phyloP scores from a whole-genome alignment of 345 rosid species.

The Chamaenerion angustifolium region DNA sequence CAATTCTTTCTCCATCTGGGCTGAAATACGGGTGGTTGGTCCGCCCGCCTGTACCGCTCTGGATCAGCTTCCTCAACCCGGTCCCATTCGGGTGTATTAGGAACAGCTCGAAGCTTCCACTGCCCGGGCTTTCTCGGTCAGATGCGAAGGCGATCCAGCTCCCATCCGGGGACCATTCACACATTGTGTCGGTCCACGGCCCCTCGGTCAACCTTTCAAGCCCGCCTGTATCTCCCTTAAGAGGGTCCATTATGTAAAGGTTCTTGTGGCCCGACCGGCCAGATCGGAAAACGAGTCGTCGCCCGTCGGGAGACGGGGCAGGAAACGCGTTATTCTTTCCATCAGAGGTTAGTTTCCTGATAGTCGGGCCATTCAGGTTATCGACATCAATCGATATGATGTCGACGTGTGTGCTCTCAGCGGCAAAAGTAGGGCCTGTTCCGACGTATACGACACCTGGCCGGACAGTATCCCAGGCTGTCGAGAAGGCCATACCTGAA shows the following conservation, averaged over 20 bases:
- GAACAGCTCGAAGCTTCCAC: conserved; percentile 60
- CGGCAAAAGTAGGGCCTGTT: conserved; percentile 62
- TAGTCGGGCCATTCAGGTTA: conserved; percentile 10
- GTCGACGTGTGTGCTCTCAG: conserved; percentile 55
- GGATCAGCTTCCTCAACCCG: conserved; percentile 48
- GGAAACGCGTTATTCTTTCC: conserved; percentile 87
- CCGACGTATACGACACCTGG: conserved; percentile 51
- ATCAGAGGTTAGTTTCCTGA: conserved; percentile 43
- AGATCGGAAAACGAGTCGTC: conserved; percentile 63
- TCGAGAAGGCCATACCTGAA: conserved; percentile 42
- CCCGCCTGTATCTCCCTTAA: conserved; percentile 42
- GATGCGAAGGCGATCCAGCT: conserved; percentile 75
- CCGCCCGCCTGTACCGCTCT: conserved; percentile 61
- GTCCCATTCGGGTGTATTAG: conserved; percentile 74
- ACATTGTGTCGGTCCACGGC: conserved; percentile 78
- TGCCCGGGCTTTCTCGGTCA: conserved; percentile 55
- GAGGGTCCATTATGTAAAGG: conserved; percentile 66
- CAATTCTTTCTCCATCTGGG: conserved; percentile 60
- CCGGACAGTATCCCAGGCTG: conserved; percentile 66
- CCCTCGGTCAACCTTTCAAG: conserved; percentile 52
- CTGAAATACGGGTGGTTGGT: conserved; percentile 67
- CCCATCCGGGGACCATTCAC: conserved; percentile 70
- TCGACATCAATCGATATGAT: conserved; percentile 49
- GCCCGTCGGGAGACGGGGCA: conserved; percentile 71
- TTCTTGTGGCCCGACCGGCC: conserved; percentile 74